phyloP scores from a whole-genome alignment of 768 basidiomycete species.

The Ramaria sp. region DNA sequence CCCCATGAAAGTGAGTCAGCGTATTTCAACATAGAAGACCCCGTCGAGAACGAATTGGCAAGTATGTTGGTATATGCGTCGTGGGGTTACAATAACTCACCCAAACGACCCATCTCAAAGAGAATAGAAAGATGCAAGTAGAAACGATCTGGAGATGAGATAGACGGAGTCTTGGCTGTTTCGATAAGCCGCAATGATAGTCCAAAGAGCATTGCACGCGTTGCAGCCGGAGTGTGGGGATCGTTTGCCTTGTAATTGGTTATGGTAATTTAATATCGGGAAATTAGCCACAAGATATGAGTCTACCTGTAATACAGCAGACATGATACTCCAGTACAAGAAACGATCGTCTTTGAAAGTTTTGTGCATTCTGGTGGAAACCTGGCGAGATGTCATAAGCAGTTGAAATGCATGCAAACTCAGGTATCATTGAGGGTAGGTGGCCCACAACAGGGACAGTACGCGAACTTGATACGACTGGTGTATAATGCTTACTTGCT shows the following conservation, averaged over 20 bases:
- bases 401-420: not conserved
- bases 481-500: conserved; percentile 43
- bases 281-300: conserved; percentile 8
- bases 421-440: not conserved
- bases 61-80: not conserved
- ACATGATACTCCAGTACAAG: conserved; percentile 74
- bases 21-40: not conserved
- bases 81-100: conserved; percentile 42
- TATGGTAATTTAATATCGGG: not conserved
- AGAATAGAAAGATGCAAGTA: conserved; percentile 65
- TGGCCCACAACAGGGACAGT: conserved; percentile 2
- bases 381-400: conserved; percentile 26
- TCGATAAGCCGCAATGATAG: conserved; percentile 67
- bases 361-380: conserved; percentile 74
- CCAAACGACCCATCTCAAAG: conserved; percentile 52
- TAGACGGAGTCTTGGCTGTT: conserved; percentile 51
- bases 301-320: conserved; percentile 65
- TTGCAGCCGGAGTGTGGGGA: conserved; percentile 41
- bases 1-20: not conserved
- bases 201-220: conserved; percentile 61
- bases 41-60: not conserved
- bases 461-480: not conserved
- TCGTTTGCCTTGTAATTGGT: conserved; percentile 52
- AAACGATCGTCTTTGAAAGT: conserved; percentile 76
- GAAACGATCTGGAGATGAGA: conserved; percentile 62